Evolutionary conservation across 2,329 filamentous ascomycete species (phyloP), one percentile per base, ranked within the genome.

Genomic region (Thielaviopsis ethacetica): DNA sequence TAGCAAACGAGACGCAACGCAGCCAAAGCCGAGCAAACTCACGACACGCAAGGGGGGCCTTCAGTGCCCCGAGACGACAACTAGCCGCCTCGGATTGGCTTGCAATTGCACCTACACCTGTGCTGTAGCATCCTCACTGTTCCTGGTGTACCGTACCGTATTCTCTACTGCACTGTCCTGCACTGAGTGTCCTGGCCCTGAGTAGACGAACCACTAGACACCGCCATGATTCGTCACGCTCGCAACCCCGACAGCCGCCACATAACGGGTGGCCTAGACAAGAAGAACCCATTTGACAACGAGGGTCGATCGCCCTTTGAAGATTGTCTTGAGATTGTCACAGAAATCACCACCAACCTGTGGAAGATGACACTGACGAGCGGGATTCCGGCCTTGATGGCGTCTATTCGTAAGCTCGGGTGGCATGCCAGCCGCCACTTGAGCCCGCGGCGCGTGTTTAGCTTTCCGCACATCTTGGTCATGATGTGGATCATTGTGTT

Each of bases 401-500:
- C 57, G 22, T 47, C 50, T 3, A 19, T 26, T 1, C 60, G 58
- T 17, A 61, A 51, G 47, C 51, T 56, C 22, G 56, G 64, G 65
- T 47, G 51, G n/a, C 27, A 60, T 26, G 21, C 44, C 3, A 15
- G 22, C 30, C 54, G 59, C n/a, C 81, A 81, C 64, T 63, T 82
- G 66, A 72, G 72, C 38, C 67, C 73, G 22, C 71, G 73, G 52
- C 74, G 79, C n/a, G 64, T 83, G 27, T 64, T 84, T 54, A 83
- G 76, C 71, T 75, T 89, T 59, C 79, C 82, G 41, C 85, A 87
- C 67, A 69, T 84, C 17, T 69, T 95, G 63, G 81, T 87, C 19
- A 68, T 80, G 13, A 61, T 91, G 53, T 98, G 93, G 91, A 66
- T 90, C 49, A 69, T 88, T 22, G 77, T 86, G 21, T 66, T 98